phyloP scores from a whole-genome alignment of 129 eudicot genomes.

The Gnaphalium uliginosum region DNA sequence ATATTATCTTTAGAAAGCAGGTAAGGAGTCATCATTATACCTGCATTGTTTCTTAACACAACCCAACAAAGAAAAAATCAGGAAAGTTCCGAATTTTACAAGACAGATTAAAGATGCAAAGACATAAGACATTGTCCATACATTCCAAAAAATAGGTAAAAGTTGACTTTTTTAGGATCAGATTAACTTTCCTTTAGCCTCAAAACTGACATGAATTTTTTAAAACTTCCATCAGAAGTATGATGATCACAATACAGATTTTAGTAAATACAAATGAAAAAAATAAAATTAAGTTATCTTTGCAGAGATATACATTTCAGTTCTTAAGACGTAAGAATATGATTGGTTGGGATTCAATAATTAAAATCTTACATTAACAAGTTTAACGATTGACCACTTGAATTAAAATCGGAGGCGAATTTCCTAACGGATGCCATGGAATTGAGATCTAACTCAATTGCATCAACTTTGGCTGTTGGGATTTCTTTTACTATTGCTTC shows the following conservation, averaged over 20 bases:
- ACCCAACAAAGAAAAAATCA: conserved; percentile 13
- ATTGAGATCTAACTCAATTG: conserved; percentile 81
- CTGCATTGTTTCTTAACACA: conserved; percentile 84
- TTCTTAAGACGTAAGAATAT: background rate
- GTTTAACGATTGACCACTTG: conserved; percentile 71
- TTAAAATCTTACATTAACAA: conserved; percentile 62
- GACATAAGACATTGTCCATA: background rate
- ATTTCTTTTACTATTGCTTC: conserved; percentile 67
- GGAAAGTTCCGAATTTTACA: background rate
- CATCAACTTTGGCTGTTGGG: conserved; percentile 73
- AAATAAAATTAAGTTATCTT: background rate
- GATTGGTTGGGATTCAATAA: background rate
- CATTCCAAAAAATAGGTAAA: background rate
- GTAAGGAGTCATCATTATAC: conserved; percentile 79
- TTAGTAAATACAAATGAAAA: background rate
- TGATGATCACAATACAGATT: background rate
- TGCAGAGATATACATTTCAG: background rate
- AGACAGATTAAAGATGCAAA: background rate
- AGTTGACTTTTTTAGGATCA: background rate
- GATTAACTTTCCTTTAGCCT: background rate
- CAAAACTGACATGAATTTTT: background rate
- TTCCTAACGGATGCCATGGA: conserved; percentile 79
- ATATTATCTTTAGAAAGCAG: conserved; percentile 79
- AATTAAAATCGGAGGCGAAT: conserved; percentile 69
- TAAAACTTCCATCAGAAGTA: background rate